Evolutionary conservation across 2,329 filamentous ascomycete species (phyloP), one percentile per base, ranked within the genome.

Genomic region (Lecanicillium sp.): DNA sequence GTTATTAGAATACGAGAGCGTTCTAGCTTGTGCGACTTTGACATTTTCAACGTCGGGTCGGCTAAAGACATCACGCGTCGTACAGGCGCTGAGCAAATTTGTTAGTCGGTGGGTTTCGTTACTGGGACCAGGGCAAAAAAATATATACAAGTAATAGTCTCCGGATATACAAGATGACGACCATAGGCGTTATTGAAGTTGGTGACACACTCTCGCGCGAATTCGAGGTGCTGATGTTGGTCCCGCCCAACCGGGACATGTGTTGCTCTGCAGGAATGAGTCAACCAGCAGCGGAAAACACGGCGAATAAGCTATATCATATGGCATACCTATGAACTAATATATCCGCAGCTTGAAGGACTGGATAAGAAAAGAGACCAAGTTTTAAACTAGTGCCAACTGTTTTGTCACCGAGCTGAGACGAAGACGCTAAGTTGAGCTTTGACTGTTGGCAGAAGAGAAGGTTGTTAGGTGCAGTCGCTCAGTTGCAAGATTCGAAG

Each of bases 161-260:
- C 66, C 0, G 88, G 86, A 1, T 71, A 55, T 0, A 81, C 66
- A 3, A 94, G 59, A 12, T 65, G 70, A n/a, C 76, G 58, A 1
- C 75, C 75, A 49, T 85, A 86, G 3, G 74, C 62, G 53, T 85
- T 71, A 59, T 96, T 95, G 66, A 98, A 96, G 54, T 84, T 85
- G 43, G 77, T 82, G 8, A 83, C 92, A 45, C 88, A 83, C 55
- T 94, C 82, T 37, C 92, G 76, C 1, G 89, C 80, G 56, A 96
- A 94, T 57, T 98, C 92, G 16, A 98, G 75, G 61, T 98, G 92
- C 52, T 98, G 92, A 40, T 70, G 71, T 62, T 98, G 92, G 58
- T 98, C 92, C 49, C 94, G 85, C n/a, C 92, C 92, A 2, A 98
- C 90, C 9, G 92, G 92, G 17, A 98, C 90, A 62, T 95, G 86